phyloP scores from a whole-genome alignment of 2,329 filamentous ascomycete genomes.

The Fonsecaea pedrosoi region DNA sequence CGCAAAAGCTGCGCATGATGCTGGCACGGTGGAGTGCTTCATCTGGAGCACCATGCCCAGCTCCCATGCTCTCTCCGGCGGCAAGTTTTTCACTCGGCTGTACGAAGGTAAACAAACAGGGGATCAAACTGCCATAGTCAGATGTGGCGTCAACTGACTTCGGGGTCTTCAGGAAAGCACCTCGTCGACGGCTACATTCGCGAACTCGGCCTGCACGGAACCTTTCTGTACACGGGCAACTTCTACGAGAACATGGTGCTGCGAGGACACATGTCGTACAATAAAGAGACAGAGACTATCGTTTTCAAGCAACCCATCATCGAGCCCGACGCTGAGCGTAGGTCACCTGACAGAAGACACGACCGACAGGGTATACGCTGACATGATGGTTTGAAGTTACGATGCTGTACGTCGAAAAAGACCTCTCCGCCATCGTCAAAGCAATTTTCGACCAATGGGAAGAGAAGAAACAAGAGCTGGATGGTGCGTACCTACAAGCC shows the following conservation, averaged over 20 bases:
- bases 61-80: constrained; percentile 16
- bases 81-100: constrained; percentile 15
- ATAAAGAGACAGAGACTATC: constrained; percentile 22
- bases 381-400: background rate
- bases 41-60: constrained; percentile 26
- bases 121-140: background rate
- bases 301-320: constrained; percentile 22
- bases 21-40: constrained; percentile 11
- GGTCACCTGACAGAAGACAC: background rate
- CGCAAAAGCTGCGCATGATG: constrained; percentile 9
- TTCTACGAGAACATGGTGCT: constrained; percentile 31
- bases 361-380: too few relatives aligned
- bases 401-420: constrained; percentile 31
- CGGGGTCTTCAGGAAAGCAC: constrained; percentile 30
- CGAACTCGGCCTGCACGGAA: constrained; percentile 28
- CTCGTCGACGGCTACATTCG: constrained; percentile 33
- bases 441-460: constrained; percentile 38
- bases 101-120: constrained; percentile 12
- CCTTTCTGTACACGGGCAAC: constrained; percentile 35
- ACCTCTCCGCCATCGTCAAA: constrained; percentile 33
- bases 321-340: constrained; percentile 18
- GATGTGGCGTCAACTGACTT: background rate
- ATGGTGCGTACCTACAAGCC: constrained; percentile 16
- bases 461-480: constrained; percentile 25
- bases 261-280: constrained; percentile 16